phyloP scores from a whole-genome alignment of 331 rosid genomes.

The Acacia pycnantha region DNA sequence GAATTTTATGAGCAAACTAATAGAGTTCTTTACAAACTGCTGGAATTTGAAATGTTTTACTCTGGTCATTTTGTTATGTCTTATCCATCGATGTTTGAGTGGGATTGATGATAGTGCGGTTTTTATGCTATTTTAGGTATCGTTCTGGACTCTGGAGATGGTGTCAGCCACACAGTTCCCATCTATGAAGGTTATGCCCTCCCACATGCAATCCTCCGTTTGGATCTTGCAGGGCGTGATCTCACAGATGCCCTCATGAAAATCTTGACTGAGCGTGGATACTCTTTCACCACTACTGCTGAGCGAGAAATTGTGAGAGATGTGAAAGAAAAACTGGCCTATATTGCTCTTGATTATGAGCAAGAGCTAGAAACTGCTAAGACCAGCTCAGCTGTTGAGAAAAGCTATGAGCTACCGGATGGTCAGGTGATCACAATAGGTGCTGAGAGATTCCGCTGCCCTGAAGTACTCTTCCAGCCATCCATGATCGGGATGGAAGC shows the following conservation, averaged over 20 bases:
- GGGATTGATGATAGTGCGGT: slow-evolving; percentile 24
- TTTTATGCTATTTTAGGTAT: slow-evolving; percentile 57
- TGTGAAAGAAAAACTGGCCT: slow-evolving; percentile 90
- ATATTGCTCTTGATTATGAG: slow-evolving; percentile 91
- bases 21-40: background rate
- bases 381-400: slow-evolving; percentile 94
- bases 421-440: slow-evolving; percentile 98
- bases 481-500: slow-evolving; percentile 99
- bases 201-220: slow-evolving; percentile 95
- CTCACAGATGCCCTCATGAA: slow-evolving; percentile 95
- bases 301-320: slow-evolving; percentile 99
- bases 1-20: background rate
- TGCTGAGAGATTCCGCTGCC: slow-evolving; percentile 92
- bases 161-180: slow-evolving; percentile 98
- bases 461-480: slow-evolving; percentile 97
- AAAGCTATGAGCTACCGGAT: slow-evolving; percentile 94
- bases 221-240: slow-evolving; percentile 98
- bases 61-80: background rate
- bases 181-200: slow-evolving; percentile 97
- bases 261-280: slow-evolving; percentile 95
- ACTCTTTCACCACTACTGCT: slow-evolving; percentile 92
- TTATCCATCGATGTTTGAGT: slow-evolving; percentile 16
- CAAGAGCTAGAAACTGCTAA: slow-evolving; percentile 89
- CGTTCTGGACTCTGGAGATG: slow-evolving; percentile 95
- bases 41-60: background rate